These are phyloP conservation scores for Puccinellia tenuiflora DNA, from an alignment of 176 grass and related monocot genomes.

Conservation along the genomic window DNA sequence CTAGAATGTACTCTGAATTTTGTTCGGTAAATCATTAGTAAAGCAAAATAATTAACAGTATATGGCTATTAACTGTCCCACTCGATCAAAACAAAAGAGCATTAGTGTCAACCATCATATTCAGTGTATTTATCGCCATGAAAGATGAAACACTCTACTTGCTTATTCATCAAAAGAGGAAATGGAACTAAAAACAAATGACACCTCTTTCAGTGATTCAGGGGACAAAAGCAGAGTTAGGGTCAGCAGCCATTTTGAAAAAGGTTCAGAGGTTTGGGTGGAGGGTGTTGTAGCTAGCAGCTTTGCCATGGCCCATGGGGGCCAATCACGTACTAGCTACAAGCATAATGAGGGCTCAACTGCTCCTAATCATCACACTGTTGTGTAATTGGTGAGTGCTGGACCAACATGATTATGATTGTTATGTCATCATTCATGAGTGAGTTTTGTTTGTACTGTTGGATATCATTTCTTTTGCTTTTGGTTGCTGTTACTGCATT, in stretches of 20 bases:
- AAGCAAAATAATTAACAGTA: neutral
- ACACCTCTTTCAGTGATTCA: conserved; percentile 25
- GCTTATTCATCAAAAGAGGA: neutral
- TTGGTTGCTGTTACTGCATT: conserved; percentile 31
- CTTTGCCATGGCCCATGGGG: conserved; percentile 14
- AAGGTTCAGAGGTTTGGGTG: conserved; percentile 10
- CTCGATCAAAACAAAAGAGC: neutral
- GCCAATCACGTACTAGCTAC: neutral
- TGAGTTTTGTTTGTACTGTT: neutral
- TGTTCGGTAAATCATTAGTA: neutral
- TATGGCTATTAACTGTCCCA: neutral
- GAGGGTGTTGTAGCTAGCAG: conserved; percentile 4
- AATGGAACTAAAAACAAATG: neutral
- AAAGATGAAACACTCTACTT: neutral
- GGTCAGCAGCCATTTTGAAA: conserved; percentile 2
- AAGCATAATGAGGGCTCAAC: conserved; percentile 35
- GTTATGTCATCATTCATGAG: conserved; percentile 27
- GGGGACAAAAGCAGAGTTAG: conserved; percentile 17
- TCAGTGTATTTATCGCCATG: neutral
- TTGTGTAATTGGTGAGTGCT: conserved; percentile 30
- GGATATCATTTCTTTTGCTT: conserved; percentile 23
- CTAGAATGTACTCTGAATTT: neutral
- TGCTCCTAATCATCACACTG: conserved; percentile 37
- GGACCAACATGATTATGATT: conserved; percentile 43
- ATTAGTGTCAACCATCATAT: neutral